Evolutionary conservation across 371 early-diverging fungal species (phyloP), one percentile per base, ranked within the genome.

Genomic region (Saksenaea vasiformis): DNA sequence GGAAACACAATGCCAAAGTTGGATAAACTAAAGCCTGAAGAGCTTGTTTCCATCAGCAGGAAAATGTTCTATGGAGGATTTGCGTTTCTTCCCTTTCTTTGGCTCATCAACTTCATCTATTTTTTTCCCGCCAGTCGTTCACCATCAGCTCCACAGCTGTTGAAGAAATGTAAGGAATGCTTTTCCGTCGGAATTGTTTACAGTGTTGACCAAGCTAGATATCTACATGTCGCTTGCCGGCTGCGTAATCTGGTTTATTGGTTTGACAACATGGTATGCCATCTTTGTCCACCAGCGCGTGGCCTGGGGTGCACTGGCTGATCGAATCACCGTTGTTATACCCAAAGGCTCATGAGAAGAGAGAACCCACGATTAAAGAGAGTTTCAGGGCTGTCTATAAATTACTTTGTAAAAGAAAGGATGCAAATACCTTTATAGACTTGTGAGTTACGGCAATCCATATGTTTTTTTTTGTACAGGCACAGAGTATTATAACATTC

Each of bases 51-150:
- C 26, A 75, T 84, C 22, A 77, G 80, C 60, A 85, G 76, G 58
- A 84, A 82, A 58, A 79, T 87, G 71, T 87, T 87, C 65, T 84
- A 76, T 61, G 85, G 84, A 0, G 87, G 87, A 0, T 80, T 85
- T 67, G 77, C 80, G 28, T 81, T 87, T 51, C 65, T 87, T 2
- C 87, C 87, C 1, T 71, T 87, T 24, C 72, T 87, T 19, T 87
- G 87, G 87, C 68, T 87, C 15, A 78, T 85, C 51, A 87, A 87
- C 57, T 71, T 85, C 61, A 62, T 85, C n/a, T 85, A 85, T 58
- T 67, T 85, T 53, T 84, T 78, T 67, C 79, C 75, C 8, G 71
- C 78, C 3, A 71, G 54, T 51, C 71, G 68, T 54, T 51, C 67
- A 39, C 63, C 72, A 13, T 60, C 73, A 39, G 73, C 81, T 27